phyloP scores from a whole-genome alignment of 106 monocot genomes.

The Acorus gramineus region DNA sequence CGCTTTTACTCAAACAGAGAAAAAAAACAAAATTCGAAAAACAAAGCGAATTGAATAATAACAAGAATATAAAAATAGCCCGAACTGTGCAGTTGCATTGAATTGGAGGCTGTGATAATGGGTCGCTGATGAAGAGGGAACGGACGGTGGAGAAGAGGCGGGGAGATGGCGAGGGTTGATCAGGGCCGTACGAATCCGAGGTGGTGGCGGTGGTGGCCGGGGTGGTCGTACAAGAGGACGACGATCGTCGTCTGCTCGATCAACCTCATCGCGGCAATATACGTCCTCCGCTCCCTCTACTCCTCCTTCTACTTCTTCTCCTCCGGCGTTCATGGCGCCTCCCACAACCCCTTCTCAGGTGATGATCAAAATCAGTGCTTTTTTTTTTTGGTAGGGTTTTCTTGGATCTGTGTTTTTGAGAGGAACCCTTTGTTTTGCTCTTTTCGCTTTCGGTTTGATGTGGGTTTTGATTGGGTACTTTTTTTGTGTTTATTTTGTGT shows the following conservation, averaged over 20 bases:
- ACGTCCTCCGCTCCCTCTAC: slow-evolving; percentile 48
- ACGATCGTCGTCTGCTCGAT: slow-evolving; percentile 55
- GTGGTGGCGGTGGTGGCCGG: slow-evolving; percentile 1
- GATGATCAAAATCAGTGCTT: no score
- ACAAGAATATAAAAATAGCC: no score
- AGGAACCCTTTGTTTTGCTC: not conserved
- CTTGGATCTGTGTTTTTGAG: not conserved
- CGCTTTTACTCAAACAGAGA: no score
- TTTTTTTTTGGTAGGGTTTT: not conserved
- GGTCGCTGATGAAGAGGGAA: no score
- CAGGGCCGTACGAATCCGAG: not conserved
- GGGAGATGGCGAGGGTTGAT: no score
- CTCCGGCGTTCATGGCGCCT: not conserved
- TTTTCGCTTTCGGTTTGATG: not conserved
- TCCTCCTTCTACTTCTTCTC: slow-evolving; percentile 12
- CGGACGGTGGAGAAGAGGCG: no score
- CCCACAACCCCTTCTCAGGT: slow-evolving; percentile 15
- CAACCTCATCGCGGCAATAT: slow-evolving; percentile 55
- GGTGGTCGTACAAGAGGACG: slow-evolving; percentile 47
- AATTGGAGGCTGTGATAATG: no score
- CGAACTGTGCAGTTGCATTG: no score
- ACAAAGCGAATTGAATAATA: no score
- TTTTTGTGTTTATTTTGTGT: no score
- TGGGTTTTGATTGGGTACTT: no score
- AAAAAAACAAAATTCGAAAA: no score